phyloP scores from a whole-genome alignment of 371 early-diverging fungal genomes.

The Thermomucor indicae-seudaticae region DNA sequence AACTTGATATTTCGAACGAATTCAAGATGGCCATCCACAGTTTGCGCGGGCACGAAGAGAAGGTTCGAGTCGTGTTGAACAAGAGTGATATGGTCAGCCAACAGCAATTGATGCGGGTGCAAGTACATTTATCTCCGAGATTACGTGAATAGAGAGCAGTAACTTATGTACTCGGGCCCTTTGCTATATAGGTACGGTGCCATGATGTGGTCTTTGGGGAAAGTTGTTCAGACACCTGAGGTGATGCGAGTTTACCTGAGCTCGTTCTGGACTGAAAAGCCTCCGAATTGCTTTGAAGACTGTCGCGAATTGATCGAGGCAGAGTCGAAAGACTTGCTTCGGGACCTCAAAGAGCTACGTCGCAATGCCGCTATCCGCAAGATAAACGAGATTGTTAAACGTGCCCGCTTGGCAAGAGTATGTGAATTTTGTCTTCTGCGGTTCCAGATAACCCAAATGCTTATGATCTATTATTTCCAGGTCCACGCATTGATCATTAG shows the following conservation, averaged over 20 bases:
- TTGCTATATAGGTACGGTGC: conserved; percentile 84
- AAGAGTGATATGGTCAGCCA: conserved; percentile 84
- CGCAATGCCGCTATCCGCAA: conserved; percentile 86
- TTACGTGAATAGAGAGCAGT: no score
- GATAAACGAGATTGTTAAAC: conserved; percentile 88
- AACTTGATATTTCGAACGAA: conserved; percentile 89
- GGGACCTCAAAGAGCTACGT: conserved; percentile 72
- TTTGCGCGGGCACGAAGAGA: conserved; percentile 82
- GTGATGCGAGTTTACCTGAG: conserved; percentile 85
- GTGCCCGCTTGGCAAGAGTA: conserved; percentile 75
- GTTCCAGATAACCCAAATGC: neutral
- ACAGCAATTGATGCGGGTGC: conserved; percentile 89
- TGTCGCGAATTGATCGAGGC: conserved; percentile 63
- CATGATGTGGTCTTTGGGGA: conserved; percentile 93
- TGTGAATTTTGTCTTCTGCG: neutral
- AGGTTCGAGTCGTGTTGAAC: conserved; percentile 81
- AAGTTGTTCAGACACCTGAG: conserved; percentile 85
- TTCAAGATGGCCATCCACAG: conserved; percentile 80
- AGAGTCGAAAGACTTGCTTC: conserved; percentile 76
- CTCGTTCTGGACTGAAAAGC: conserved; percentile 78
- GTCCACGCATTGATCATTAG: conserved; percentile 85
- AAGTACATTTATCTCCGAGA: no score
- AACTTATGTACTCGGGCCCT: no score
- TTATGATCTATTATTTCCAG: conserved; percentile 6
- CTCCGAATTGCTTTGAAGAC: conserved; percentile 71